These are phyloP conservation scores for Thelonectria discophora DNA, from an alignment of 2,329 filamentous ascomycete species.

Conservation along the genomic window DNA sequence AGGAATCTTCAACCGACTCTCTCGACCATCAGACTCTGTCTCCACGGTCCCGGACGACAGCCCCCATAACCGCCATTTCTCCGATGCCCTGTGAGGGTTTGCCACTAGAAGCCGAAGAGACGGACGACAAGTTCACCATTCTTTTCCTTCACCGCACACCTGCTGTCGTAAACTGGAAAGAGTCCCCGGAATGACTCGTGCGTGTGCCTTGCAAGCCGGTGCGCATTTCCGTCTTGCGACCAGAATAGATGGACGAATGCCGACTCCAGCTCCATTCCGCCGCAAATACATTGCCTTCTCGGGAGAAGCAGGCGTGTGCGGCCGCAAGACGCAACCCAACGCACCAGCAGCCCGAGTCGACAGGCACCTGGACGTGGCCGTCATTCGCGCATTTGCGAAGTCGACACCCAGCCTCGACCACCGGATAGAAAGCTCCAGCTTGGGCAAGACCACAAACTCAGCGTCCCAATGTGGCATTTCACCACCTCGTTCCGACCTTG, in stretches of 20 bases:
- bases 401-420: background rate
- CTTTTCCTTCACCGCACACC: conserved; percentile 3
- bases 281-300: conserved; percentile 27
- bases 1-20: background rate
- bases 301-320: conserved; percentile 33
- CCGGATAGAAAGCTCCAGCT: background rate
- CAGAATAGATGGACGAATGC: conserved; percentile 8
- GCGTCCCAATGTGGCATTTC: background rate
- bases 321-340: conserved; percentile 13
- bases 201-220: background rate
- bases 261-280: conserved; percentile 7
- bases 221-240: conserved; percentile 14
- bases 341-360: conserved; percentile 16
- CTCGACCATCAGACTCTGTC: conserved; percentile 1
- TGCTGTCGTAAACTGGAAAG: conserved; percentile 1
- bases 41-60: conserved; percentile 16
- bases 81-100: conserved; percentile 14
- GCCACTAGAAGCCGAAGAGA: conserved; percentile 9
- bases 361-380: background rate
- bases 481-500: background rate
- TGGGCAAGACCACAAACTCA: background rate
- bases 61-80: conserved; percentile 22
- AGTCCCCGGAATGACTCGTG: conserved; percentile 18
- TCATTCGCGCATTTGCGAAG: background rate
- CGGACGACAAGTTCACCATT: background rate